Base-by-base conservation (phyloP, 768 basidiomycete genomes). In the Boletellus sp. region DNA sequence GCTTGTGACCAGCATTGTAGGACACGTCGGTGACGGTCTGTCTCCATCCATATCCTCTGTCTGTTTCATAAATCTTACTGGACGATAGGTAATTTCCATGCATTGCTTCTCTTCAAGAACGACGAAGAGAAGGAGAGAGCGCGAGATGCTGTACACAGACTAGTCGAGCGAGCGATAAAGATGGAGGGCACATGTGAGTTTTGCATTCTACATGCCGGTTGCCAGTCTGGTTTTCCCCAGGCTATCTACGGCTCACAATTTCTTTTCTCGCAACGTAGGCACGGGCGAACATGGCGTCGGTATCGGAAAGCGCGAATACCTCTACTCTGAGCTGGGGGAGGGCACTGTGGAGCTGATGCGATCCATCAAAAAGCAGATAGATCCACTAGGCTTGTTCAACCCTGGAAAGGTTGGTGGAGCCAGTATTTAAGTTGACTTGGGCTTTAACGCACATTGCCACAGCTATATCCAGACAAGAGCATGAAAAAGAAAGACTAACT, bases 241-340 rank as follows among this genome's bases (percentile, higher is more conserved):
- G 43, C 20, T 55, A 16, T 19, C 44, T n/a, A n/a, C n/a, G 24
- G 24, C 28, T 32, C 38, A 41, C 17, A 4, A 36, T 35, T 5
- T 19, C 11, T 10, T 41, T 24, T 15, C 13, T 31, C 12, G 23
- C 7, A 20, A 31, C 11, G 11, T 39, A 85, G 84, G 83, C 56
- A 86, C 84, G 0, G 88, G 88, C 4, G 91, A 94, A 59, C 91
- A 94, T 60, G 92, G 91, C 2, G 88, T 94, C 7, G 92, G 91
- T 0, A 72, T 93, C 10, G 91, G 91, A 6, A 94, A 94, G 72
- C 80, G 79, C 51, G 76, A 85, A 52, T 94, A 85, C 61, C 74
- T 96, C n/a, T 74, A 78, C 13, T 78, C 84, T 35, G 94, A 96
- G 61, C 75, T 96, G 0, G 93, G 94, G 0, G 73, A 73, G 22